Conservation (phyloP, 768 basidiomycete species). For the Lentinula detonsa region DNA sequence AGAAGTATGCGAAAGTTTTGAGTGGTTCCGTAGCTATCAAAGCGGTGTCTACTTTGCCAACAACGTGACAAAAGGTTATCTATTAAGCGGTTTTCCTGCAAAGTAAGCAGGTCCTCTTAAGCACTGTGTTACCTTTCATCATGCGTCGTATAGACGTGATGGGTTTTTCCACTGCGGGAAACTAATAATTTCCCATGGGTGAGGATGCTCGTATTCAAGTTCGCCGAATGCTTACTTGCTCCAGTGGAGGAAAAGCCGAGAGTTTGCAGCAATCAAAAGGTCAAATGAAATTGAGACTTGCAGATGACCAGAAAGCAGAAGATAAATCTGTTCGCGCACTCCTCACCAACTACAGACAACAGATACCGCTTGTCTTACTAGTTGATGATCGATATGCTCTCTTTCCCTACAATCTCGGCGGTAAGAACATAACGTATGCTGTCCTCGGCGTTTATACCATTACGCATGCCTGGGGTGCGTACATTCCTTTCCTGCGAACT, state of each 20-base stretch:
- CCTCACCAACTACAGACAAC: conserved; percentile 46
- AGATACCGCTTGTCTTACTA: conserved; percentile 60
- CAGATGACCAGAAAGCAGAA: conserved; percentile 60
- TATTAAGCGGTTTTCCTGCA: conserved; percentile 66
- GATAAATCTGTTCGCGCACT: conserved; percentile 71
- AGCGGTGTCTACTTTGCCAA: conserved; percentile 67
- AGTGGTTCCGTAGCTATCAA: conserved; percentile 74
- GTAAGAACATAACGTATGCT: conserved; percentile 43
- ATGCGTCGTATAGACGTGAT: conserved; percentile 49
- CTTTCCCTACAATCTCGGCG: conserved; percentile 65
- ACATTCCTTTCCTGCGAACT: conserved; percentile 5
- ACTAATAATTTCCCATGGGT: conserved; percentile 85
- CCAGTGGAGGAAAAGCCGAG: conserved; percentile 66
- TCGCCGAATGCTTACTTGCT: neutral
- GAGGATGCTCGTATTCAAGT: conserved; percentile 14
- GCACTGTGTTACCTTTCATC: conserved; percentile 1
- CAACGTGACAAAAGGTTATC: conserved; percentile 65
- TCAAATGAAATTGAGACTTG: conserved; percentile 30
- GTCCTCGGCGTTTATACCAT: conserved; percentile 62
- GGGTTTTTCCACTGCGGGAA: conserved; percentile 56
- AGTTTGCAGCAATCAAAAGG: conserved; percentile 41
- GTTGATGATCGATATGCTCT: conserved; percentile 68
- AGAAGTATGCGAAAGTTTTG: conserved; percentile 77
- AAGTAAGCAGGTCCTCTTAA: conserved; percentile 34
- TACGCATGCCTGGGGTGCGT: conserved; percentile 62